Conservation (phyloP, 176 grass and related monocot genomes). For the Oryza officinalis region DNA sequence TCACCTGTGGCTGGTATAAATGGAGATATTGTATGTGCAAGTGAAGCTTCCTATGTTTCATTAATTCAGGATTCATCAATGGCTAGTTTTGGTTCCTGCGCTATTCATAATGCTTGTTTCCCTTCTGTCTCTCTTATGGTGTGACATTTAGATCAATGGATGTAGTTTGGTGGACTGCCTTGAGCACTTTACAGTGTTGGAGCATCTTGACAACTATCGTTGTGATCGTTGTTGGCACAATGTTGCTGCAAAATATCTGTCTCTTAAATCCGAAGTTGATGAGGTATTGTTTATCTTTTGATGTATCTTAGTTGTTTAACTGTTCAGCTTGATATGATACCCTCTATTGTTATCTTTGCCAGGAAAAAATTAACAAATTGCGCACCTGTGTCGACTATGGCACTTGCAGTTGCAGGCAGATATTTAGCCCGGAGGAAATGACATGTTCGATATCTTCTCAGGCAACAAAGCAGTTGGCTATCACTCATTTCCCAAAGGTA, state of each 20-base stretch:
- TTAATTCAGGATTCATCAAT: conserved; percentile 48
- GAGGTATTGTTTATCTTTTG: conserved; percentile 51
- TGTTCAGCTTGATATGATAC: conserved; percentile 14
- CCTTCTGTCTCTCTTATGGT: conserved; percentile 30
- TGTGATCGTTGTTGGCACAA: conserved; percentile 89
- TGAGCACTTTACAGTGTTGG: conserved; percentile 65
- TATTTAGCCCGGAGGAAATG: conserved; percentile 63
- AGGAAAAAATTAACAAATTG: conserved; percentile 77
- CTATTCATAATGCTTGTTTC: conserved; percentile 33
- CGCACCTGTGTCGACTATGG: conserved; percentile 58
- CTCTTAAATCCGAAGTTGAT: conserved; percentile 54
- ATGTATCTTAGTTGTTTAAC: conserved; percentile 20
- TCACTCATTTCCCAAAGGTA: conserved; percentile 82
- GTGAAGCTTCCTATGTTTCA: conserved; percentile 42
- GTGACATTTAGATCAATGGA: conserved; percentile 57
- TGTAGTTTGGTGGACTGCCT: conserved; percentile 81
- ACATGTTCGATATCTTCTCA: conserved; percentile 54
- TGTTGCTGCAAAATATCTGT: conserved; percentile 69
- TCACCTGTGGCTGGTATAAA: conserved; percentile 64
- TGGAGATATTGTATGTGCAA: conserved; percentile 84
- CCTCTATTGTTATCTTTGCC: conserved; percentile 19
- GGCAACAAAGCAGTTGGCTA: conserved; percentile 81
- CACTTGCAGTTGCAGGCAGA: conserved; percentile 64
- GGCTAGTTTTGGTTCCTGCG: conserved; percentile 9
- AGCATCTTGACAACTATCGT: conserved; percentile 79